These are phyloP conservation scores for Xylaria cubensis DNA, from an alignment of 495 filamentous ascomycete species.

Conservation along the genomic window DNA sequence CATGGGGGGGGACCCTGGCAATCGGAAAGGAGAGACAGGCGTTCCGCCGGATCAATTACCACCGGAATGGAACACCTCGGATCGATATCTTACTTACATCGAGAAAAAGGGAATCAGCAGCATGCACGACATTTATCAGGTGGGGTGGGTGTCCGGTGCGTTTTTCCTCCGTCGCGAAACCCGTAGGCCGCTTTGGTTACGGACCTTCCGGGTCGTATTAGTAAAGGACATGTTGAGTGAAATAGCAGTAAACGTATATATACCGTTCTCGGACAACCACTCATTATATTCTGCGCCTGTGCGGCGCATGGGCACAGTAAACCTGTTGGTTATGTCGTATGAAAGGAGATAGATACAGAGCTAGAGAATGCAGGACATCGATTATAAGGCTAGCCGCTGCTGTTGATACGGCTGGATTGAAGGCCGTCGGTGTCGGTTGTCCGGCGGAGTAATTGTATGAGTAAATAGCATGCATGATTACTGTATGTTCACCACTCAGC, in stretches of 20 bases:
- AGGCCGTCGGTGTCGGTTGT: background rate
- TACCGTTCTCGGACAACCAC: background rate
- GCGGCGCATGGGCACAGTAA: background rate
- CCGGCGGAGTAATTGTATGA: constrained; percentile 2
- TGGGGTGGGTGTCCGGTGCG: background rate
- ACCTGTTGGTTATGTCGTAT: background rate
- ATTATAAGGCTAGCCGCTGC: no score
- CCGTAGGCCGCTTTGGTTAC: background rate
- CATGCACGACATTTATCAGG: background rate
- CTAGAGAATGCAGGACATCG: background rate
- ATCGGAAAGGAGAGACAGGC: background rate
- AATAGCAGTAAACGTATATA: background rate
- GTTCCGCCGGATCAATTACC: background rate
- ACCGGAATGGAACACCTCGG: background rate
- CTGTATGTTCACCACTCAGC: background rate
- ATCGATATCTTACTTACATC: background rate
- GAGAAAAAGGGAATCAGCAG: background rate
- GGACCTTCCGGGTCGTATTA: background rate
- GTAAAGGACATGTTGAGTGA: background rate
- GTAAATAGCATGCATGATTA: background rate
- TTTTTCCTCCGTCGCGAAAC: background rate
- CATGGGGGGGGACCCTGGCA: constrained; percentile 2
- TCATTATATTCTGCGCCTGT: background rate
- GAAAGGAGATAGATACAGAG: background rate
- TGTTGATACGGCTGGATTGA: background rate